Base-by-base conservation (phyloP, 2,329 filamentous ascomycete species). In the Cladosporium phlei region DNA sequence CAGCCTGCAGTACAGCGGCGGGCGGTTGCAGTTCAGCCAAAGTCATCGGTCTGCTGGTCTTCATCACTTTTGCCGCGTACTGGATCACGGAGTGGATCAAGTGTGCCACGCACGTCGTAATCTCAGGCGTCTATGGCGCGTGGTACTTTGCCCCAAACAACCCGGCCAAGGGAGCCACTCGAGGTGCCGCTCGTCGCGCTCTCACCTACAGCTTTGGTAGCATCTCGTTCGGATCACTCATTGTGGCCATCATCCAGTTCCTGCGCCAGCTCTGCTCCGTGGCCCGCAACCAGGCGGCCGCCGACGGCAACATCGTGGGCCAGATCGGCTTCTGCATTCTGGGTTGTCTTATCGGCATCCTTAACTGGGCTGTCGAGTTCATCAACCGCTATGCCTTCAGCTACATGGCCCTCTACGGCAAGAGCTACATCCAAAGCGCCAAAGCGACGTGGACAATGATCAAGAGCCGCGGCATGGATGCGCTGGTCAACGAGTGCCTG, bases 21-120 rank as follows among this genome's bases (percentile, higher is more conserved):
- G 59, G 59, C 24, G 75, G 77, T 5, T 96, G 90, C 58, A 83
- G 85, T 50, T 75, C 72, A 5, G 87, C 74, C 42, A 91, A 83
- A 54, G 86, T 96, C 34, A 90, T 89, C 50, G 90, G 90, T 0
- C 69, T 96, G 22, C 72, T 95, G 4, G 86, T 85, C 14, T 96
- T 94, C 64, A 78, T 89, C 55, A 95, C 89, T 0, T 96, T 97
- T 59, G 84, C 89, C 44, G 87, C 83, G 68, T 96, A 94, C 69
- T 97, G 91, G 91, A 83, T 95, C 54, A 85, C 86, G 2, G 91
- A 97, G 65, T 91, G 86, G 77, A 71, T 96, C 57, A 96, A 96
- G 72, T 95, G 95, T 68, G 89, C 87, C 0, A 87, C 95, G 37
- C 89, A 97, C 63, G 85, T 85, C 2, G 89, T 82, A 19, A 85